Evolutionary conservation across 2,329 filamentous ascomycete species (phyloP), one percentile per base, ranked within the genome.

Genomic region (Nigrospora osmanthi): DNA sequence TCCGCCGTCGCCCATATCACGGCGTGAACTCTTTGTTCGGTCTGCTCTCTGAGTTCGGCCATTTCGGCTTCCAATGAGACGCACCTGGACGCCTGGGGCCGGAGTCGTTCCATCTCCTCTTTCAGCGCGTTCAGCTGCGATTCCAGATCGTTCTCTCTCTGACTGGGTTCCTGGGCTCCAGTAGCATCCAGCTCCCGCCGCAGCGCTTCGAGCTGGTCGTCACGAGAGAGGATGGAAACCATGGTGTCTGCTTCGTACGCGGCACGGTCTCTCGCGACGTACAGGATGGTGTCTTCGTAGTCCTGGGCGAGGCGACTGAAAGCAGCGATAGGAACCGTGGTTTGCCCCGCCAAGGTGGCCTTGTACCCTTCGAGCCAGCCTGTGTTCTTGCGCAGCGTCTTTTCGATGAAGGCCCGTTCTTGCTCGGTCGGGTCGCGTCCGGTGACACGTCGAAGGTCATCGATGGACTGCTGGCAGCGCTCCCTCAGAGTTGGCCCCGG

Each of bases 361-460:
- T 45, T 42, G 38, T 42, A 37, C 3, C 39, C 43, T 14, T 45
- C 46, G 11, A 45, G 39, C 43, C 35, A 45, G 13, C 39, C 46
- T 11, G 38, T 40, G 15, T 31, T 38, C 6, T 14, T 28, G 6
- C 35, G 35, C 2, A 37, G 7, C 3, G 19, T 37, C 11, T 33
- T 16, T 9, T 34, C 32, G 13, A 45, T 43, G 11, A 11, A 4
- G 3, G 23, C 11, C 11, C 32, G 17, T 32, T 48, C 42, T 12
- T 35, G 34, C 4, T 39, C 35, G 11, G 7, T 45, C 9, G 38
- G 32, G 9, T 13, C 23, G 7, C 16, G 35, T 7, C 46, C 42
- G n/a, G 14, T 11, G n/a, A 6, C 33, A 14, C 40, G 3, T 28
- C 5, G 23, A 7, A 28, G 23, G 7, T 28, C 23, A 28, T 28